phyloP scores from a whole-genome alignment of 495 filamentous ascomycete species.

The Penicillium parvum region DNA sequence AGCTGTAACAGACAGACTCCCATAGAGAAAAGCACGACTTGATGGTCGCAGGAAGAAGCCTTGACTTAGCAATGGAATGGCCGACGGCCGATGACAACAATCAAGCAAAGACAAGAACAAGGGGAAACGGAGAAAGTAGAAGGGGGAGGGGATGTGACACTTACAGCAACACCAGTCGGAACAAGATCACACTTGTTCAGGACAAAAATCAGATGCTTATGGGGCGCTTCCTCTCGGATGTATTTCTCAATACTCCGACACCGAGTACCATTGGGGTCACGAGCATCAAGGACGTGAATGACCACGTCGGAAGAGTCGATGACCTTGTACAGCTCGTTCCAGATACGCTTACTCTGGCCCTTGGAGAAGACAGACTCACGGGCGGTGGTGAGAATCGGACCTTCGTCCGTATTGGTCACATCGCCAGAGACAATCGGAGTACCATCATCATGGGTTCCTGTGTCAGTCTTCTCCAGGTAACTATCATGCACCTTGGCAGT shows the following conservation, averaged over 20 bases:
- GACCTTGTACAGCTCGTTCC: slow-evolving; percentile 98
- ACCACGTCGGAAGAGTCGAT: slow-evolving; percentile 96
- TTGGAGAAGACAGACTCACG: slow-evolving; percentile 90
- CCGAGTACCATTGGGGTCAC: slow-evolving; percentile 85
- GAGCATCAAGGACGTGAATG: slow-evolving; percentile 88
- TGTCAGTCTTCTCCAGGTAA: slow-evolving; percentile 73
- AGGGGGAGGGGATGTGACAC: slow-evolving; percentile 36
- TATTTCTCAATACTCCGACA: slow-evolving; percentile 92
- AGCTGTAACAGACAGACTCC: slow-evolving; percentile 93
- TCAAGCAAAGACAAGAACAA: slow-evolving; percentile 12
- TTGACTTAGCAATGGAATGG: slow-evolving; percentile 89
- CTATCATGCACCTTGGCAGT: slow-evolving; percentile 69
- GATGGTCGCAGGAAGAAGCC: slow-evolving; percentile 62
- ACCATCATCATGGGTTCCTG: slow-evolving; percentile 67
- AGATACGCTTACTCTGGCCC: slow-evolving; percentile 90
- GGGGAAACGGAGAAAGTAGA: slow-evolving; percentile 12
- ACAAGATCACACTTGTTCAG: slow-evolving; percentile 96
- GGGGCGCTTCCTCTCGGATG: slow-evolving; percentile 84
- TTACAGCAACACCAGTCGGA: slow-evolving; percentile 90
- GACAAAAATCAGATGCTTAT: slow-evolving; percentile 91
- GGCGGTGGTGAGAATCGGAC: slow-evolving; percentile 59
- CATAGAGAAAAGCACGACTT: slow-evolving; percentile 52
- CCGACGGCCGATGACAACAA: slow-evolving; percentile 11
- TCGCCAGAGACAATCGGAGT: slow-evolving; percentile 50
- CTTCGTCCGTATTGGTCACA: slow-evolving; percentile 43